These are phyloP conservation scores for Tetrastigma voinierianum DNA, from an alignment of 164 flowering plant genomes.

Conservation along the genomic window DNA sequence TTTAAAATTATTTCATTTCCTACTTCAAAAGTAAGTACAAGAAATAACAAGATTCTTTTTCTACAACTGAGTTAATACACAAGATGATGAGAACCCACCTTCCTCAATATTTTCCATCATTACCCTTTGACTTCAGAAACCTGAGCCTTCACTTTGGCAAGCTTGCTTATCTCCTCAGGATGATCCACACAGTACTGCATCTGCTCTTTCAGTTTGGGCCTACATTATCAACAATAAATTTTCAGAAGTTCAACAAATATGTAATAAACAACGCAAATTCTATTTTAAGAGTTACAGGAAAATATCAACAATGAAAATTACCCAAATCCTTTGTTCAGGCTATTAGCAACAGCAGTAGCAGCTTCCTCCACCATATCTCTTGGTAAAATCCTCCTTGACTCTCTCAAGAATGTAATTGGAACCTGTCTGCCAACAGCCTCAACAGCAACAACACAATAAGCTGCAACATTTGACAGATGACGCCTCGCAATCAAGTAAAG, in stretches of 20 bases:
- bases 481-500: conserved; percentile 2
- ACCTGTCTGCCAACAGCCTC: conserved; percentile 65
- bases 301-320: conserved; percentile 17
- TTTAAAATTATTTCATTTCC: too few species aligned
- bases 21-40: too few species aligned
- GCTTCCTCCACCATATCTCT: conserved; percentile 78
- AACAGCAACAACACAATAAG: conserved; percentile 80
- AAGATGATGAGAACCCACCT: conserved; percentile 35
- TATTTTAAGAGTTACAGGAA: not conserved
- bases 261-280: not conserved
- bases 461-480: conserved; percentile 32
- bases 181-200: conserved; percentile 90
- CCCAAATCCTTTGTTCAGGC: conserved; percentile 80
- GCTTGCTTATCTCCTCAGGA: conserved; percentile 85
- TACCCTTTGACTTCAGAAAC: conserved; percentile 94
- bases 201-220: conserved; percentile 84
- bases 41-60: not conserved
- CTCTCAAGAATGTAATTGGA: conserved; percentile 79
- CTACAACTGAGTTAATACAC: not conserved
- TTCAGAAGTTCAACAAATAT: not conserved
- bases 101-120: conserved; percentile 96
- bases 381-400: conserved; percentile 61
- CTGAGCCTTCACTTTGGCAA: conserved; percentile 88
- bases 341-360: conserved; percentile 56
- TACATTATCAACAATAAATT: conserved; percentile 17